These are phyloP conservation scores for Eucalyptus dawsonii DNA, from an alignment of 345 rosid species.

Conservation along the genomic window DNA sequence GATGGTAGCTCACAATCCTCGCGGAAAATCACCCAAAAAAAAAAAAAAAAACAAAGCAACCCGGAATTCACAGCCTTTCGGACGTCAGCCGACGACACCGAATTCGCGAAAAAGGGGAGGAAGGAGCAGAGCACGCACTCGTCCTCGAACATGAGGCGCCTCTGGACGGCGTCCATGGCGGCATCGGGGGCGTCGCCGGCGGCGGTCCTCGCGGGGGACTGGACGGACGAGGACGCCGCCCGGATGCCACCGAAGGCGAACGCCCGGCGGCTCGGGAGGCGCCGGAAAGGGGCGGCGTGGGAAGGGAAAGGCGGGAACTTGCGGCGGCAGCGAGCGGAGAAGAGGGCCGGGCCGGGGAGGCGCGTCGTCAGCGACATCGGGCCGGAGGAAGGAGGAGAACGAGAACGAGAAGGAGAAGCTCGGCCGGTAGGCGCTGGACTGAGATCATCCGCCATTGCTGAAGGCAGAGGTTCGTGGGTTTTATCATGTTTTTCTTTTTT, in stretches of 20 bases:
- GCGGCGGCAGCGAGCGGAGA: background rate
- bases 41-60: no score
- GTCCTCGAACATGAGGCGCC: slow-evolving; percentile 98
- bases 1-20: background rate
- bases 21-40: background rate
- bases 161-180: slow-evolving; percentile 96
- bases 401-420: background rate
- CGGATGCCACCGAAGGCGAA: background rate
- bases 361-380: background rate
- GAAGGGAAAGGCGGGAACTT: background rate
- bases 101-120: background rate
- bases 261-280: background rate
- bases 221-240: background rate
- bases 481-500: background rate
- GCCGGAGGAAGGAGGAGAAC: background rate
- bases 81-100: background rate
- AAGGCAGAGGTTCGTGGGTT: background rate
- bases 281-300: background rate
- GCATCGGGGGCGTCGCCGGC: slow-evolving; percentile 46
- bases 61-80: background rate
- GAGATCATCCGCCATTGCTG: background rate
- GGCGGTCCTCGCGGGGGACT: slow-evolving; percentile 6
- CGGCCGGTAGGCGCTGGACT: background rate
- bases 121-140: slow-evolving; percentile 19
- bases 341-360: background rate